Evolutionary conservation across 768 basidiomycete genomes (phyloP), one percentile per base, ranked within the genome.

Genomic region (Polyporus arcularius): DNA sequence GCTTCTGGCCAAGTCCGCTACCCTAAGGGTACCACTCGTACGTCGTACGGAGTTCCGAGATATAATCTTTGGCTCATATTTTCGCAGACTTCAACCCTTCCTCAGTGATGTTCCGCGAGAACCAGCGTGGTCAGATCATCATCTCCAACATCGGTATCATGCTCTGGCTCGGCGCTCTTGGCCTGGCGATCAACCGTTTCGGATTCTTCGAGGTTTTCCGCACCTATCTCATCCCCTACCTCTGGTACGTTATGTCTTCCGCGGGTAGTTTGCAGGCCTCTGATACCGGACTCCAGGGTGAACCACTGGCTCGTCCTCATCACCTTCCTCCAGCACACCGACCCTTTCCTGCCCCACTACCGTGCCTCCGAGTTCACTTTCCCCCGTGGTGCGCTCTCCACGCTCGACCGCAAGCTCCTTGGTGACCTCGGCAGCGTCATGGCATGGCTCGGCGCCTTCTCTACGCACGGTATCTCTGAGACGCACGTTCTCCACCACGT

Each of bases 301-400:
- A 93, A 93, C 80, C 92, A 94, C 81, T 97, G 95, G 95, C 83
- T 98, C 55, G 93, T 98, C 58, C 70, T 94, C 68, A 97, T 98
- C 79, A 97, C 95, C 18, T 98, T 94, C 89, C 82, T 98, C 53
- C 96, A 99, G 79, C 96, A 99, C 80, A 98, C 96, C 68, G 96
- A 98, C 77, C 94, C 96, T 18, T 74, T 90, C 48, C 85, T 98
- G 46, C 96, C 96, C 51, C 96, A 98, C 77, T 98, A 97, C 82
- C 90, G 92, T 64, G 85, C 88, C 14, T 71, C 85, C 40, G 88
- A 90, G 71, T 98, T 96, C 82, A 95, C 88, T 41, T 99, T 98
- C 83, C 80, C 89, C 46, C 92, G 94, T 67, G 96, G 96, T 60
- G 96, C 96, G 15, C 86, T 98, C 54, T 79, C 92, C 54, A 99